Evolutionary conservation across 164 flowering plant species (phyloP).

Genomic region (Nymphaea thermarum): DNA sequence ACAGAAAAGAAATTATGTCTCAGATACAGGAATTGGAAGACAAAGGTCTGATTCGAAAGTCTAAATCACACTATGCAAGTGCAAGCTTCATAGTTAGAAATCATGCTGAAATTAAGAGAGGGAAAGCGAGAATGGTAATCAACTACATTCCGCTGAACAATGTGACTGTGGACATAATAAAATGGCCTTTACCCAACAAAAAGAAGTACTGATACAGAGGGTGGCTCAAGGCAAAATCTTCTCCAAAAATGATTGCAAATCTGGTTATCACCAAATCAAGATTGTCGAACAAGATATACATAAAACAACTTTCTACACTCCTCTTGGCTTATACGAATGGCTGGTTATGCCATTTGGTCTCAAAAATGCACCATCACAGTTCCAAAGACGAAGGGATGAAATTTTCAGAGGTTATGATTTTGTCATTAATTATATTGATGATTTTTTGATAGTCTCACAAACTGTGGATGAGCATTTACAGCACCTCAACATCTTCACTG

Average conservation of each 20-base stretch:
- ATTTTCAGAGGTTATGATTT: not conserved
- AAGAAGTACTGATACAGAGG: not conserved
- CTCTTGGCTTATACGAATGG: not conserved
- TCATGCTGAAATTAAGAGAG: too few species aligned
- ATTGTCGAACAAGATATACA: not conserved
- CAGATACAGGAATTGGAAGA: not conserved
- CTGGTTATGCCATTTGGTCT: not conserved
- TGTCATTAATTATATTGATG: too few species aligned
- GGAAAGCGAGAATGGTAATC: too few species aligned
- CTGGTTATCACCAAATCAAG: not conserved
- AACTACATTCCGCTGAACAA: not conserved
- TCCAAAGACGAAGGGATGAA: not conserved
- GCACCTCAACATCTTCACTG: too few species aligned
- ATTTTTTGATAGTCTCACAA: too few species aligned
- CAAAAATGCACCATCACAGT: not conserved
- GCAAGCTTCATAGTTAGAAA: too few species aligned
- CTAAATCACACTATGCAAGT: not conserved
- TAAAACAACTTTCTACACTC: not conserved
- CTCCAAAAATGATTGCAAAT: not conserved
- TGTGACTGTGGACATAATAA: conserved; percentile 1
- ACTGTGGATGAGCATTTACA: too few species aligned
- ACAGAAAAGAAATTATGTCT: not conserved
- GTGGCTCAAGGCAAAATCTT: not conserved
- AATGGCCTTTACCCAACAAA: not conserved
- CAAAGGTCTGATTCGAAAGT: not conserved